Evolutionary conservation across 2,329 filamentous ascomycete species (phyloP).

Genomic region (Ilyonectria robusta): DNA sequence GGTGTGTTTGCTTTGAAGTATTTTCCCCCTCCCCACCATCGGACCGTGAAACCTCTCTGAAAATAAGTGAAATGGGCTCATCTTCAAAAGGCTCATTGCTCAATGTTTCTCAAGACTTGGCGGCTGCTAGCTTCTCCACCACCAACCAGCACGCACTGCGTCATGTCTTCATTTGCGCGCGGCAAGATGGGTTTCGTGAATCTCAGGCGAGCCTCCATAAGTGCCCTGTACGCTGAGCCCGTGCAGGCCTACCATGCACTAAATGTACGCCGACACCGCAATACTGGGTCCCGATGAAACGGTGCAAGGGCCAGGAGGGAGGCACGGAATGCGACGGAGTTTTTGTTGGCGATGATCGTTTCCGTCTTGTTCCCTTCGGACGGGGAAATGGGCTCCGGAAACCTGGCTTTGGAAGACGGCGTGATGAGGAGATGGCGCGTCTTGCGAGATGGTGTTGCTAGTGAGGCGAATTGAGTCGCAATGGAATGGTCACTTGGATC

Average conservation of each 20-base stretch:
- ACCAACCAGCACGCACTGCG: not conserved
- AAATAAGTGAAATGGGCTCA: too few species aligned
- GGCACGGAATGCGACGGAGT: not conserved
- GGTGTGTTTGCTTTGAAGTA: too few species aligned
- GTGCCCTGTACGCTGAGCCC: not conserved
- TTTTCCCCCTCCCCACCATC: too few species aligned
- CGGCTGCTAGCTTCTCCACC: not conserved
- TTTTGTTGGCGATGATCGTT: not conserved
- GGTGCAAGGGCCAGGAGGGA: not conserved
- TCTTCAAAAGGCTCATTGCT: too few species aligned
- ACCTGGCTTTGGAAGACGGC: not conserved
- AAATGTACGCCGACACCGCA: not conserved
- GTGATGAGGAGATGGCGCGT: not conserved
- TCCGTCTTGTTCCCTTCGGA: not conserved
- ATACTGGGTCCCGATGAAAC: slow-evolving; percentile 1
- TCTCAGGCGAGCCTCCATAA: not conserved
- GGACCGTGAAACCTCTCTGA: too few species aligned
- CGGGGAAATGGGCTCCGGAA: not conserved
- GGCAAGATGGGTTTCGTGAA: not conserved
- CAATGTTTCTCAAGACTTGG: too few species aligned
- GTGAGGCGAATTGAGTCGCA: not conserved
- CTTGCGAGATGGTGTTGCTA: not conserved
- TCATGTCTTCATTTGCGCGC: too few species aligned
- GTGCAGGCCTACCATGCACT: not conserved
- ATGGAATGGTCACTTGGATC: not conserved